Conservation (phyloP, 1,284 basidiomycete species). For the Pseudozyma pruni region DNA sequence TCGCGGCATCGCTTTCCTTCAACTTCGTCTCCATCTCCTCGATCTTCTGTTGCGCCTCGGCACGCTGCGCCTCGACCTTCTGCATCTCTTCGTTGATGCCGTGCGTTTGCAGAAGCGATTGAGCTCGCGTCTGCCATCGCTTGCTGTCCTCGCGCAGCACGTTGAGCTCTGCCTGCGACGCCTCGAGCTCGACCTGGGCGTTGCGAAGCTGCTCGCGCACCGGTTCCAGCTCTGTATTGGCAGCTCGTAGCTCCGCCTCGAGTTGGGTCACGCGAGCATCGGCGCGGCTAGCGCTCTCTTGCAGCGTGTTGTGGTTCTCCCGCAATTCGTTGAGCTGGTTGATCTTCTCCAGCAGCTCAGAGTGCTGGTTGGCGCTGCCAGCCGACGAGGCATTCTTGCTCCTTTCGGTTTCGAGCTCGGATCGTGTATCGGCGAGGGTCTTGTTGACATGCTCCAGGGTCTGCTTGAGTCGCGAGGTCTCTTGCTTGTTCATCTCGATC, state of each 20-base stretch:
- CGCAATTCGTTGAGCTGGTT: slow-evolving; percentile 86
- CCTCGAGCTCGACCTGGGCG: slow-evolving; percentile 79
- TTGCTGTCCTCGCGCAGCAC: slow-evolving; percentile 81
- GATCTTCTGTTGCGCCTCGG: slow-evolving; percentile 46
- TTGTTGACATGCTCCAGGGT: slow-evolving; percentile 80
- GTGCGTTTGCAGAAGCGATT: slow-evolving; percentile 83
- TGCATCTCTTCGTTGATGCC: slow-evolving; percentile 77
- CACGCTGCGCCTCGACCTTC: slow-evolving; percentile 61
- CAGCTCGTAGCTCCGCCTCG: slow-evolving; percentile 68
- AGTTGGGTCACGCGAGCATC: slow-evolving; percentile 71
- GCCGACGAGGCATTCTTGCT: slow-evolving; percentile 55
- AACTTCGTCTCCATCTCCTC: slow-evolving; percentile 41
- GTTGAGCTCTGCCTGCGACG: slow-evolving; percentile 76
- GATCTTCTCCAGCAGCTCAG: slow-evolving; percentile 85
- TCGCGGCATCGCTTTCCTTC: slow-evolving; percentile 23
- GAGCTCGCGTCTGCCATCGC: slow-evolving; percentile 85
- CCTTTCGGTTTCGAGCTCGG: slow-evolving; percentile 57
- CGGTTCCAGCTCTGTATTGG: slow-evolving; percentile 78
- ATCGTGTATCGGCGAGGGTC: slow-evolving; percentile 77
- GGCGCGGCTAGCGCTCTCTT: slow-evolving; percentile 79
- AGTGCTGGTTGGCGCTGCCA: slow-evolving; percentile 79
- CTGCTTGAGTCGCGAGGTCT: slow-evolving; percentile 79
- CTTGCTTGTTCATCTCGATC: slow-evolving; percentile 84
- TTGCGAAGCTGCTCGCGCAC: slow-evolving; percentile 77
- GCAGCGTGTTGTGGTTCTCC: slow-evolving; percentile 86